Evolutionary conservation across 306 rosid genomes (phyloP).

Genomic region (Dalbergia cultrata): DNA sequence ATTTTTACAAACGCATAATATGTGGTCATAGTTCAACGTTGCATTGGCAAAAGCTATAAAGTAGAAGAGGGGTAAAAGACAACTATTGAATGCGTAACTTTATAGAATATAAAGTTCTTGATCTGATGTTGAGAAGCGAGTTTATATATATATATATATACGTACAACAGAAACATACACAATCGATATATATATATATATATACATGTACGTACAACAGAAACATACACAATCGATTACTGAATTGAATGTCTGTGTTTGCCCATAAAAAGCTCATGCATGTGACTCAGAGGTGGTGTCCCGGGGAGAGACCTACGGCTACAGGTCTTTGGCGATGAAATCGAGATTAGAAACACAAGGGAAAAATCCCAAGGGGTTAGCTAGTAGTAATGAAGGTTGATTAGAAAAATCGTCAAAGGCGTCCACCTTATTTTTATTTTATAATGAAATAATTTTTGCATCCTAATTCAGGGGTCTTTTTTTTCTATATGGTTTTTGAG

Average conservation of each 20-base stretch:
- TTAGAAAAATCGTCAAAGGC: not conserved
- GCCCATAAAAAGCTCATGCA: conserved; percentile 41
- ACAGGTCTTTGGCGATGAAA: conserved; percentile 24
- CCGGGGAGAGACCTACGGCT: not conserved
- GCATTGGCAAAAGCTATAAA: no score
- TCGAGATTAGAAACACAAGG: not conserved
- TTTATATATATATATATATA: no score
- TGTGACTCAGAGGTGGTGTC: conserved; percentile 35
- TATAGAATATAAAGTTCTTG: no score
- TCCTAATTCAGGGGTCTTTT: no score
- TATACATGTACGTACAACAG: not conserved
- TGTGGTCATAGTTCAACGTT: no score
- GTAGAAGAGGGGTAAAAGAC: no score
- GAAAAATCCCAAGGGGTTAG: not conserved
- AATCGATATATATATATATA: no score
- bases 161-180: conserved; percentile 20
- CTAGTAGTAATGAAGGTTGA: not conserved
- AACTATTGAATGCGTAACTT: no score
- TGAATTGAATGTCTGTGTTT: conserved; percentile 55
- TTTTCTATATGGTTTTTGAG: no score
- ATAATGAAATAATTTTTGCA: not conserved
- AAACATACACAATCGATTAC: conserved; percentile 19
- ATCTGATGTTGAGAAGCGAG: no score
- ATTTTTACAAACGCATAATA: no score
- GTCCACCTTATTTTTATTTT: not conserved